Percentiles rank a stretch among this genome's conserved stretches.
Evolutionary conservation across 1,284 basidiomycete species (phyloP).

Genomic region (Leccinum insolens): DNA sequence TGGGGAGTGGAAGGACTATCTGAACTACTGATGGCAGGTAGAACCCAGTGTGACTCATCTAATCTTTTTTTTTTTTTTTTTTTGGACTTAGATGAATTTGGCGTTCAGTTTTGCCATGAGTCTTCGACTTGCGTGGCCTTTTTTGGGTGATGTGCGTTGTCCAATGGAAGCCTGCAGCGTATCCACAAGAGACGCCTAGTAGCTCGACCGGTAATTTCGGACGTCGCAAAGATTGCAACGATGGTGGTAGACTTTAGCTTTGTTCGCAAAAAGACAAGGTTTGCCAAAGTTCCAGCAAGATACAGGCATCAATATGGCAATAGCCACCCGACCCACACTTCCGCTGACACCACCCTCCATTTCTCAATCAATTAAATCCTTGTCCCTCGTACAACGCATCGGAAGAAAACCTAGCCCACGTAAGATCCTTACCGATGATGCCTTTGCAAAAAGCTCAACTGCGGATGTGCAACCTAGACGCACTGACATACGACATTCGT

Average conservation of each 20-base stretch:
- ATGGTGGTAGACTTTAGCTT: not conserved
- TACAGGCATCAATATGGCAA: not conserved
- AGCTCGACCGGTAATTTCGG: not conserved
- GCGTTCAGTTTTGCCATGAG: not conserved
- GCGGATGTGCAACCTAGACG: too few species aligned
- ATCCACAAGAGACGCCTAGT: not conserved
- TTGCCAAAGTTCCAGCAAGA: not conserved
- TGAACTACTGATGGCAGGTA: not conserved
- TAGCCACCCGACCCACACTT: too few species aligned
- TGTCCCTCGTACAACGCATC: too few species aligned
- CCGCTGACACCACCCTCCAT: too few species aligned
- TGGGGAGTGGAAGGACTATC: not conserved
- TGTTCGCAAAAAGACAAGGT: not conserved
- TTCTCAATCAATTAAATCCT: too few species aligned
- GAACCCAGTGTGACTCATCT: not conserved
- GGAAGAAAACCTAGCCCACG: too few species aligned
- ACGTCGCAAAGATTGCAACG: not conserved
- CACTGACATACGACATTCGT: too few species aligned
- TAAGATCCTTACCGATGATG: too few species aligned
- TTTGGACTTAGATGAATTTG: conserved; percentile 8
- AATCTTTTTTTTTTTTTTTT: too few species aligned
- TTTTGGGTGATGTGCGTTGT: not conserved
- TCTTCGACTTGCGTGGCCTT: not conserved
- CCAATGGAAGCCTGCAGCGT: not conserved
- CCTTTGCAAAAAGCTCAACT: too few species aligned